Conservation (phyloP, 2,329 filamentous ascomycete genomes). For the Penicillium digitatum region DNA sequence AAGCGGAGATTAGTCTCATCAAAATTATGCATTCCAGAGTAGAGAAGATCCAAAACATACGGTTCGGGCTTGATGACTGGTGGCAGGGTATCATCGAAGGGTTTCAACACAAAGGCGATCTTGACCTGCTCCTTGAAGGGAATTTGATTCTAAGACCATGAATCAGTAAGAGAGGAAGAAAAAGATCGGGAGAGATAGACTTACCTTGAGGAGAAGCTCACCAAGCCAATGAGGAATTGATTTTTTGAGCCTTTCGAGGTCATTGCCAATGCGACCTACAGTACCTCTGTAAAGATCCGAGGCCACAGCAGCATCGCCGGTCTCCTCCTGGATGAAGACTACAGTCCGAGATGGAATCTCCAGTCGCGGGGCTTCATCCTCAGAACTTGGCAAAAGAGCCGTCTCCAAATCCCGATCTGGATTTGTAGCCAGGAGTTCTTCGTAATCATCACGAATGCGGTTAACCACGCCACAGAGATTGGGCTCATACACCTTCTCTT, state of each 20-base stretch:
- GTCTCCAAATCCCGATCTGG: conserved; percentile 37
- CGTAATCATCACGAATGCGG: conserved; percentile 45
- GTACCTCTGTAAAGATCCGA: conserved; percentile 90
- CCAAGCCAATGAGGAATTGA: conserved; percentile 88
- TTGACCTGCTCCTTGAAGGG: conserved; percentile 90
- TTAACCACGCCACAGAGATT: conserved; percentile 47
- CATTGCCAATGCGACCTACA: conserved; percentile 69
- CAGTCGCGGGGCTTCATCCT: conserved; percentile 45
- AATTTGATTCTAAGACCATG: conserved; percentile 60
- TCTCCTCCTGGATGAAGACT: conserved; percentile 63
- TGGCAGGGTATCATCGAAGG: conserved; percentile 70
- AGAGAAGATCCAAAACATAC: conserved; percentile 37
- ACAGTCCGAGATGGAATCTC: conserved; percentile 50
- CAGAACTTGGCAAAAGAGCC: conserved; percentile 42
- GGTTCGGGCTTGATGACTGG: conserved; percentile 69
- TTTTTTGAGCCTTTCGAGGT: conserved; percentile 80
- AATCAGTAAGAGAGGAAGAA: not conserved
- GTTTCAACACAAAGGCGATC: conserved; percentile 87
- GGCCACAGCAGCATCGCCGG: conserved; percentile 59
- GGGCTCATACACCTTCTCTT: conserved; percentile 45
- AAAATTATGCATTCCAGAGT: not conserved
- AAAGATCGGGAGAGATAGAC: conserved; percentile 11
- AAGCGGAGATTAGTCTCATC: not conserved
- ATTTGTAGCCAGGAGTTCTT: conserved; percentile 40
- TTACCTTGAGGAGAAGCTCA: conserved; percentile 71